phyloP scores from a whole-genome alignment of 2,329 filamentous ascomycete genomes.

The Penicillium sp. region DNA sequence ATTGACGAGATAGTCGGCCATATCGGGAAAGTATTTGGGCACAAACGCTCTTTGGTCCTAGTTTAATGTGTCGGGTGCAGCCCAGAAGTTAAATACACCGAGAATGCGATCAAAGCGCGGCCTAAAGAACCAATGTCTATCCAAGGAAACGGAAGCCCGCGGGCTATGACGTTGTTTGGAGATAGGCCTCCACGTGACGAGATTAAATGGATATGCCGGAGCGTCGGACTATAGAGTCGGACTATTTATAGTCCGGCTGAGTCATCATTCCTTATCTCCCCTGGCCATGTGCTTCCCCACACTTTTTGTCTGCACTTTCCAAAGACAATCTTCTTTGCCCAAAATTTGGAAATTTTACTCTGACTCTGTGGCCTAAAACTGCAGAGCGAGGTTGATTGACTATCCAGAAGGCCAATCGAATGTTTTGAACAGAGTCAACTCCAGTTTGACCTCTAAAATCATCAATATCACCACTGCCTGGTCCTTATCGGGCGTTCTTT shows the following conservation, averaged over 20 bases:
- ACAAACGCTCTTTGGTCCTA: background rate
- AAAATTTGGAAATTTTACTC: background rate
- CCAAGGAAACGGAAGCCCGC: background rate
- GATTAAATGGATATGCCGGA: conserved; percentile 8
- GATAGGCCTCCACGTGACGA: conserved; percentile 12
- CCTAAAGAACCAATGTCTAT: background rate
- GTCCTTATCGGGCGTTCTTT: conserved; percentile 3
- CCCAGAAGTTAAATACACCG: background rate
- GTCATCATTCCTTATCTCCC: conserved; percentile 19
- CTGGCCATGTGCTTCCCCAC: conserved; percentile 22
- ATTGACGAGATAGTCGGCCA: conserved; percentile 23
- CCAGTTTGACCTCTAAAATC: background rate
- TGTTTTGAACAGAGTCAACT: background rate
- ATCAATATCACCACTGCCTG: conserved; percentile 6
- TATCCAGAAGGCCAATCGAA: background rate
- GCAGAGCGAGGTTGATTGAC: background rate
- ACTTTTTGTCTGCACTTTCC: conserved; percentile 17
- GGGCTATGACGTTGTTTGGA: conserved; percentile 10
- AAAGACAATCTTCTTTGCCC: conserved; percentile 10
- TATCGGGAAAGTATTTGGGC: conserved; percentile 3
- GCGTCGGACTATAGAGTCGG: conserved; percentile 1
- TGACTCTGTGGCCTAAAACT: background rate
- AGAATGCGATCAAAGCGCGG: conserved; percentile 1
- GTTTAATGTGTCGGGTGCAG: background rate
- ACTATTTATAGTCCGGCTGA: conserved; percentile 19